Evolutionary conservation across 2,329 filamentous ascomycete species (phyloP), one percentile per base, ranked within the genome.

Genomic region (Fusarium keratoplasticum): DNA sequence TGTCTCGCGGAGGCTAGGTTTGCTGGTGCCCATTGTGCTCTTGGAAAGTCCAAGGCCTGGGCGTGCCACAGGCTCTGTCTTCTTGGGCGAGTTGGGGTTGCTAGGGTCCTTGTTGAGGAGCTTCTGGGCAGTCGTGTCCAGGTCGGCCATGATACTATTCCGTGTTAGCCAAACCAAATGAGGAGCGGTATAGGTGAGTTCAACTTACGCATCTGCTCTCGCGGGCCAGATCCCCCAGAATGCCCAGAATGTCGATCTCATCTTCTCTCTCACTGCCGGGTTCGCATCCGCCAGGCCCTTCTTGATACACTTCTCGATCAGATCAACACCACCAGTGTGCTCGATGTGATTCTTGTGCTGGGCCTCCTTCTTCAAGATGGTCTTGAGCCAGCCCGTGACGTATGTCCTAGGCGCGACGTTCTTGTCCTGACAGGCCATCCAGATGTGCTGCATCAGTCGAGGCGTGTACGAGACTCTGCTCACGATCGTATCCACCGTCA

Each of bases 251-350:
- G 95, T 94, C 40, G 90, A 89, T 76, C 96, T 91, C 87, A 94
- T 96, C 73, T 91, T 92, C 82, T 98, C 95, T 77, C 96, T 91
- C 54, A 98, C 96, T 33, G 92, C 93, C 9, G 95, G 95, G 79
- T 98, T 98, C 14, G 96, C 88, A 84, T 99, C 96, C 25, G 87
- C 88, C n/a, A 99, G 87, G 1, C 96, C 94, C 81, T 95, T 97
- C 82, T 93, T 95, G 79, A 99, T 90, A 75, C 93, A 94, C 82
- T 97, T 97, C 74, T 97, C 95, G 16, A 97, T 89, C 31, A 94
- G 79, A 14, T 98, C 95, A 22, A 97, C 84, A 5, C 95, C 94
- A 47, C 95, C 95, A 1, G 90, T 89, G 79, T 97, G 94, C 81
- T 98, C 96, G 69, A 98, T 87, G 44, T 95, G 91, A 71, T 86